Percentiles rank a stretch among this genome's conserved stretches.
phyloP scores from a whole-genome alignment of 176 grass and related monocot genomes.

The Lolium rigidum region DNA sequence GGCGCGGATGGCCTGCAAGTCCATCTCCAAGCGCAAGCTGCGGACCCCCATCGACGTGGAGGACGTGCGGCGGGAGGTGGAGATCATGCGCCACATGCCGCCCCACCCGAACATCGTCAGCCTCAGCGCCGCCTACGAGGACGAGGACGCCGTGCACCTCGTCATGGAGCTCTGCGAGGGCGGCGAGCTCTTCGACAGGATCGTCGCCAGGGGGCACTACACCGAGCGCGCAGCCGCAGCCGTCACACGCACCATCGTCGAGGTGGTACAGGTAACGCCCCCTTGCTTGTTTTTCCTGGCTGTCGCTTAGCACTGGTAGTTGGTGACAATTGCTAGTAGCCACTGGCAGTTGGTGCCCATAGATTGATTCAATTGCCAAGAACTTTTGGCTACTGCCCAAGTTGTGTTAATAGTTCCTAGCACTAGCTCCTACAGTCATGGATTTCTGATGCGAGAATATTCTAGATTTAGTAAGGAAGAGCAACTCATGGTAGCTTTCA shows the following conservation, averaged over 20 bases:
- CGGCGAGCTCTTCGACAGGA: slow-evolving; percentile 95
- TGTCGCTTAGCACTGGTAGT: not conserved
- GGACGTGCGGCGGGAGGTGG: slow-evolving; percentile 94
- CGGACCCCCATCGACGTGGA: slow-evolving; percentile 83
- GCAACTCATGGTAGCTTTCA: slow-evolving; percentile 17
- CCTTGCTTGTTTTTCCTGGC: not conserved
- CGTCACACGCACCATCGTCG: slow-evolving; percentile 87
- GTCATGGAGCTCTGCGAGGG: slow-evolving; percentile 99
- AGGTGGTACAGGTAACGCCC: slow-evolving; percentile 79
- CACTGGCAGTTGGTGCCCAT: not conserved
- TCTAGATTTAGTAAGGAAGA: not conserved
- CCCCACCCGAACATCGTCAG: slow-evolving; percentile 81
- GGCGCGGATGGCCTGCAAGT: slow-evolving; percentile 67
- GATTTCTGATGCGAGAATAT: not conserved
- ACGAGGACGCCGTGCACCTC: slow-evolving; percentile 85
- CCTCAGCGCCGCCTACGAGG: slow-evolving; percentile 90
- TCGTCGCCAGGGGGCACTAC: slow-evolving; percentile 85
- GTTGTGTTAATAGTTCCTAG: not conserved
- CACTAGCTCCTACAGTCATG: slow-evolving; percentile 1
- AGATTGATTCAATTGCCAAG: not conserved
- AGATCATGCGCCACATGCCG: slow-evolving; percentile 96
- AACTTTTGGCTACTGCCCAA: slow-evolving; percentile 27
- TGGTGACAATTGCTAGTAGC: not conserved
- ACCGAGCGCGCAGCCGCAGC: slow-evolving; percentile 87
- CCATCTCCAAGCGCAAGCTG: slow-evolving; percentile 71